Conservation (phyloP, 2,329 filamentous ascomycete species). For the Epichloe gansuensis region DNA sequence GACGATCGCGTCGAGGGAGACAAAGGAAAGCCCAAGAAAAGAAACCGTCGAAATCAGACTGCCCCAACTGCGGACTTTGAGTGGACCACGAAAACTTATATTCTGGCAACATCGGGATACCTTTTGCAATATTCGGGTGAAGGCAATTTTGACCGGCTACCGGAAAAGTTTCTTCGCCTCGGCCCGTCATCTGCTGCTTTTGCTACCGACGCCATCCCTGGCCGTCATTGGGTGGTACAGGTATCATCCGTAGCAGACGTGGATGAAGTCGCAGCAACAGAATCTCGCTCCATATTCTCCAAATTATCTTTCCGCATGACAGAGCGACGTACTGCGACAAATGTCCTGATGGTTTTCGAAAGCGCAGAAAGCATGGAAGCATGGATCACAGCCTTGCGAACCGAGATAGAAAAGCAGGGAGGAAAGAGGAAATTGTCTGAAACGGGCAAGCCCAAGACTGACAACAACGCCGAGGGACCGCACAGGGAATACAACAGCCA, state of each 20-base stretch:
- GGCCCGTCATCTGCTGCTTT: constrained; percentile 67
- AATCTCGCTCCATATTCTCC: constrained; percentile 50
- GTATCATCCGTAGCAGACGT: constrained; percentile 53
- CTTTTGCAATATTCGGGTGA: constrained; percentile 62
- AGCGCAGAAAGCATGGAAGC: constrained; percentile 60
- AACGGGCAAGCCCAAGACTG: constrained; percentile 38
- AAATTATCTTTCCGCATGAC: constrained; percentile 44
- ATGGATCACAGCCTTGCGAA: constrained; percentile 58
- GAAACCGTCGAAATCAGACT: constrained; percentile 30
- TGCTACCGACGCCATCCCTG: constrained; percentile 67
- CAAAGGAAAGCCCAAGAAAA: constrained; percentile 29
- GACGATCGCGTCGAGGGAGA: constrained; percentile 11
- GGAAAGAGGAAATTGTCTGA: constrained; percentile 52
- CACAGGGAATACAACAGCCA: constrained; percentile 30
- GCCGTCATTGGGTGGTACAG: constrained; percentile 68
- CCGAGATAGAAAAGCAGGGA: constrained; percentile 56
- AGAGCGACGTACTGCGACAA: constrained; percentile 45
- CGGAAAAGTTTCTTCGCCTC: constrained; percentile 61
- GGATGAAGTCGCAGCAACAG: constrained; percentile 36
- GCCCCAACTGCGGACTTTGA: constrained; percentile 37
- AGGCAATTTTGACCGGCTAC: constrained; percentile 56
- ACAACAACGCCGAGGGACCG: constrained; percentile 22
- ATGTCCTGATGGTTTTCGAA: constrained; percentile 61
- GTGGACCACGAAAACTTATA: constrained; percentile 59
- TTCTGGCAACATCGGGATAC: constrained; percentile 58